phyloP scores from a whole-genome alignment of 257 asterid genomes.

The Henckelia pumila region DNA sequence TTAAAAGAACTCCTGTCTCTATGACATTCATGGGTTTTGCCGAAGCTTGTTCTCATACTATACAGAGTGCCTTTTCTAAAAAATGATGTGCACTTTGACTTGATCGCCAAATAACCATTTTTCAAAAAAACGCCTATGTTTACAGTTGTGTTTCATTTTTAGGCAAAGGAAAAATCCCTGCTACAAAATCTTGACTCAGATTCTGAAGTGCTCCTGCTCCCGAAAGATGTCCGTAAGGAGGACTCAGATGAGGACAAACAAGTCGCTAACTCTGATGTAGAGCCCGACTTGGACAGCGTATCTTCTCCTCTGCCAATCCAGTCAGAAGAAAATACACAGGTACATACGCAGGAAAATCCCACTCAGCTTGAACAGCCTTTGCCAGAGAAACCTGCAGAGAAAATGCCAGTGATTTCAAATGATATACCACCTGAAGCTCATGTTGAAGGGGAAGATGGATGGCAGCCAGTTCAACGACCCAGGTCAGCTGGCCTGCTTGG shows the following conservation, averaged over 20 bases:
- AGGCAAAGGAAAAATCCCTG: constrained; percentile 70
- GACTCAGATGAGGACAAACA: constrained; percentile 49
- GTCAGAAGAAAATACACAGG: constrained; percentile 39
- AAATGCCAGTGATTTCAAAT: constrained; percentile 33
- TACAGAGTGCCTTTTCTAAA: constrained; percentile 1
- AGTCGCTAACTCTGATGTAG: constrained; percentile 39
- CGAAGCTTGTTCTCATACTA: background rate
- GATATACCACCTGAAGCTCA: constrained; percentile 51
- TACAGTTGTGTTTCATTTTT: constrained; percentile 26
- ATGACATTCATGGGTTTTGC: background rate
- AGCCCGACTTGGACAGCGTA: constrained; percentile 30
- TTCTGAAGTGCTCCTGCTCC: constrained; percentile 40
- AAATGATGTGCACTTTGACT: background rate
- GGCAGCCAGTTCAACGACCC: constrained; percentile 95
- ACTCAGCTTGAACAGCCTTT: constrained; percentile 41
- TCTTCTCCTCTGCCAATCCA: constrained; percentile 37
- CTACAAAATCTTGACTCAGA: constrained; percentile 49
- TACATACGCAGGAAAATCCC: constrained; percentile 33
- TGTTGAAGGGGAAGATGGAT: constrained; percentile 89
- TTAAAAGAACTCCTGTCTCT: background rate
- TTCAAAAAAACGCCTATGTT: constrained; percentile 3
- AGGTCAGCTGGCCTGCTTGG: constrained; percentile 75
- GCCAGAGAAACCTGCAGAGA: constrained; percentile 34
- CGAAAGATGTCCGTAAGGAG: constrained; percentile 37
- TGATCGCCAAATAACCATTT: constrained; percentile 12